Evolutionary conservation across 176 grass and related monocot genomes (phyloP).

Genomic region (Melocanna baccifera): DNA sequence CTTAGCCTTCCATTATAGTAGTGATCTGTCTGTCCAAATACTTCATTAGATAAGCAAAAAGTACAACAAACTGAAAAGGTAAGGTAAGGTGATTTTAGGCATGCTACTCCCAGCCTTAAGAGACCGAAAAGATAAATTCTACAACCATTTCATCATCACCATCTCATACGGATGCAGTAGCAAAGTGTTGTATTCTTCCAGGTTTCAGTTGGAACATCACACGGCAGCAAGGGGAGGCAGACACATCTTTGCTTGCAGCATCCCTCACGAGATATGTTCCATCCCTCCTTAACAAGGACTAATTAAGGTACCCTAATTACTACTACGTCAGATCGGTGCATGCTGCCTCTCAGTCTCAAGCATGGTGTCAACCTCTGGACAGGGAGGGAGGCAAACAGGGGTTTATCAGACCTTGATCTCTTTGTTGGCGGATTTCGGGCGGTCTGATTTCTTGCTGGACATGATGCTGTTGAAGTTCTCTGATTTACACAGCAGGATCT

Average conservation of each 20-base stretch:
- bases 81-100: slow-evolving; percentile 4
- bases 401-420: slow-evolving; percentile 42
- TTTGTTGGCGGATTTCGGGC: slow-evolving; percentile 39
- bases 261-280: slow-evolving; percentile 10
- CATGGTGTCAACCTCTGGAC: slow-evolving; percentile 17
- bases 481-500: slow-evolving; percentile 77
- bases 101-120: background rate
- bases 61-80: background rate
- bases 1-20: background rate
- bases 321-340: background rate
- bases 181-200: background rate
- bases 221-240: background rate
- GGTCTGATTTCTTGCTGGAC: slow-evolving; percentile 50
- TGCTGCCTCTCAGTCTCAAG: slow-evolving; percentile 16
- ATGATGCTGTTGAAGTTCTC: slow-evolving; percentile 64
- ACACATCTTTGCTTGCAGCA: slow-evolving; percentile 14
- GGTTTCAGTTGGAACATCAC: slow-evolving; percentile 6
- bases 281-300: slow-evolving; percentile 29
- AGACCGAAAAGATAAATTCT: background rate
- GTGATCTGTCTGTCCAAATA: background rate
- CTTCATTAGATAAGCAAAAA: slow-evolving; percentile 19
- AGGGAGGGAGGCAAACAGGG: background rate
- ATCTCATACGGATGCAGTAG: slow-evolving; percentile 21
- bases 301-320: slow-evolving; percentile 30
- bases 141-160: slow-evolving; percentile 17